These are phyloP conservation scores for Sporobolus alterniflorus DNA, from an alignment of 202 grass and related monocot genomes.

Conservation along the genomic window DNA sequence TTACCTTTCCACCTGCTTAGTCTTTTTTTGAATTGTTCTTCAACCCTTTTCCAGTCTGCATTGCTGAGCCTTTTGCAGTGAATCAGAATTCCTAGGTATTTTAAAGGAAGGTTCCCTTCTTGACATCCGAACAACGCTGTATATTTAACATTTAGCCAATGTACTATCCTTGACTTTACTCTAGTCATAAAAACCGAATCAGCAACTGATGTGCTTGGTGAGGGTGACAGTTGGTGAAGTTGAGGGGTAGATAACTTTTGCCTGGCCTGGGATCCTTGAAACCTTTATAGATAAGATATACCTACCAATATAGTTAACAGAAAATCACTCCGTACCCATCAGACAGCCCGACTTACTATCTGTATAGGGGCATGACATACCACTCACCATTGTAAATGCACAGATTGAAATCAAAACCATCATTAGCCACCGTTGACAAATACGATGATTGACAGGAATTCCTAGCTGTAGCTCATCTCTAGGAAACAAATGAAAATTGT, in stretches of 20 bases:
- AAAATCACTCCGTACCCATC: conserved; percentile 21
- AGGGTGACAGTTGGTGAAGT: conserved; percentile 24
- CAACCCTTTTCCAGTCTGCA: background rate
- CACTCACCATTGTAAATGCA: conserved; percentile 91
- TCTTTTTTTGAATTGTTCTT: too few species aligned
- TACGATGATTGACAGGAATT: conserved; percentile 88
- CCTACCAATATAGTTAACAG: conserved; percentile 51
- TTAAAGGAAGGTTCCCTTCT: background rate
- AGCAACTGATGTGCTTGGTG: conserved; percentile 54
- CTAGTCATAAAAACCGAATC: conserved; percentile 85
- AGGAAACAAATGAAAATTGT: conserved; percentile 98
- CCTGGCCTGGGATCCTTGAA: conserved; percentile 83
- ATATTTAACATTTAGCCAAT: conserved; percentile 63
- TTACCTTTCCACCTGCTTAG: background rate
- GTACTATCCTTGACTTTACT: conserved; percentile 68
- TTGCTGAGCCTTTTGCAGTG: background rate
- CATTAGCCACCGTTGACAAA: conserved; percentile 78
- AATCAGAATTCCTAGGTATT: background rate
- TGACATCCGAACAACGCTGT: background rate
- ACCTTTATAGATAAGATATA: conserved; percentile 94
- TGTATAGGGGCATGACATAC: background rate
- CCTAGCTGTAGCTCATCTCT: conserved; percentile 74
- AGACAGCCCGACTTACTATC: conserved; percentile 27
- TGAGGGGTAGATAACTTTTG: conserved; percentile 47
- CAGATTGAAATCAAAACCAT: conserved; percentile 98